phyloP scores from a whole-genome alignment of 176 grass and related monocot genomes.

The Paspalum notatum region DNA sequence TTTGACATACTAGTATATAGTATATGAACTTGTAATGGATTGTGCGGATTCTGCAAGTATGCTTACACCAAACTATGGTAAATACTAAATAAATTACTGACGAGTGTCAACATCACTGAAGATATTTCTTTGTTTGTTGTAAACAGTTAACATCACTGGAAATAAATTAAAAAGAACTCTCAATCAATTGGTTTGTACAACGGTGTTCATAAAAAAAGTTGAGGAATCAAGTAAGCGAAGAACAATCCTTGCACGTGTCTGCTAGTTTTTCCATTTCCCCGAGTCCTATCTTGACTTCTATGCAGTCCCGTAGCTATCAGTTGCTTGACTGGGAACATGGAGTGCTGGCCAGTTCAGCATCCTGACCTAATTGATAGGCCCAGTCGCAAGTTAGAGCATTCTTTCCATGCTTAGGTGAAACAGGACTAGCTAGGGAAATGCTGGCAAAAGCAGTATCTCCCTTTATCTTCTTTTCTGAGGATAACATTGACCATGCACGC shows the following conservation, averaged over 20 bases:
- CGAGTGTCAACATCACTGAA: background rate
- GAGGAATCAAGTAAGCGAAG: background rate
- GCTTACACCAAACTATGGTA: background rate
- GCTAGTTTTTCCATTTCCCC: background rate
- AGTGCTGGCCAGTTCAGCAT: conserved; percentile 5
- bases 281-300: conserved; percentile 31
- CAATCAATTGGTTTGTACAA: background rate
- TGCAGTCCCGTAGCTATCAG: conserved; percentile 37
- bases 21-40: background rate
- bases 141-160: too few relatives aligned
- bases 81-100: background rate
- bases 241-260: background rate
- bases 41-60: background rate
- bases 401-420: conserved; percentile 35
- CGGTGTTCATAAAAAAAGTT: background rate
- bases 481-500: background rate
- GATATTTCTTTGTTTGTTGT: background rate
- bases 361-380: background rate
- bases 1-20: background rate
- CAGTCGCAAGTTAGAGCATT: too few relatives aligned
- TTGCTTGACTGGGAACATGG: background rate
- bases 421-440: too few relatives aligned
- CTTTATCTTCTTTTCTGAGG: background rate
- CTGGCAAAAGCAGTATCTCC: background rate
- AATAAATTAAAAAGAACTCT: background rate